Conservation (phyloP, 768 basidiomycete genomes). For the Pleurotus cornucopiae region DNA sequence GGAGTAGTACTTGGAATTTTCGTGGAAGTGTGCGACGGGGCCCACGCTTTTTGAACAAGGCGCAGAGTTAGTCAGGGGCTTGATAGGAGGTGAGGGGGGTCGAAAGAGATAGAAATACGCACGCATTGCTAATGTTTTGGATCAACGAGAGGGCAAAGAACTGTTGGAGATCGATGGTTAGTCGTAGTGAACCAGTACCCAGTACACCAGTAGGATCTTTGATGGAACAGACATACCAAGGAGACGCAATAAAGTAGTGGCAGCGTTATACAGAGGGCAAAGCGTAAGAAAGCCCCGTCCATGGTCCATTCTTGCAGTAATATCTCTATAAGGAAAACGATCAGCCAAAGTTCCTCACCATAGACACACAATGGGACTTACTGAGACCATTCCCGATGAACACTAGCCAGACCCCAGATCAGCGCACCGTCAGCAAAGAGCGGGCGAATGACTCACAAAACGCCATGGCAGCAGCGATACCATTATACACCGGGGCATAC, state of each 20-base stretch:
- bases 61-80: slow-evolving; percentile 35
- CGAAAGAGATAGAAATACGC: slow-evolving; percentile 23
- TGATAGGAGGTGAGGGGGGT: slow-evolving; percentile 14
- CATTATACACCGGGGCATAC: slow-evolving; percentile 69
- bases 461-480: slow-evolving; percentile 51
- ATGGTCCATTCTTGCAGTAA: slow-evolving; percentile 63
- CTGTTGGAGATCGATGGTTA: slow-evolving; percentile 25
- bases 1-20: slow-evolving; percentile 79
- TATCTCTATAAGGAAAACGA: slow-evolving; percentile 21
- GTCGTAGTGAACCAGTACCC: slow-evolving; percentile 24
- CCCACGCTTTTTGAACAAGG: slow-evolving; percentile 50
- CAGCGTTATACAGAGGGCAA: slow-evolving; percentile 53
- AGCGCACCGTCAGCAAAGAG: slow-evolving; percentile 26
- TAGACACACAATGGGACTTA: slow-evolving; percentile 15
- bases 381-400: slow-evolving; percentile 65
- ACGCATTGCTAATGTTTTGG: slow-evolving; percentile 65
- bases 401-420: slow-evolving; percentile 39
- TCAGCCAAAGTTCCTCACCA: background rate
- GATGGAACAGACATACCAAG: slow-evolving; percentile 34
- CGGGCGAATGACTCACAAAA: slow-evolving; percentile 40
- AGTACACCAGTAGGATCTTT: background rate
- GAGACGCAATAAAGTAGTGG: slow-evolving; percentile 77
- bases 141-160: slow-evolving; percentile 77
- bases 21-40: slow-evolving; percentile 74
- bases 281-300: slow-evolving; percentile 57